A percentile compares a stretch with the other conserved stretches of the same genome.
Conservation (phyloP, 163 green algal genomes). For the Volvox carteri region DNA sequence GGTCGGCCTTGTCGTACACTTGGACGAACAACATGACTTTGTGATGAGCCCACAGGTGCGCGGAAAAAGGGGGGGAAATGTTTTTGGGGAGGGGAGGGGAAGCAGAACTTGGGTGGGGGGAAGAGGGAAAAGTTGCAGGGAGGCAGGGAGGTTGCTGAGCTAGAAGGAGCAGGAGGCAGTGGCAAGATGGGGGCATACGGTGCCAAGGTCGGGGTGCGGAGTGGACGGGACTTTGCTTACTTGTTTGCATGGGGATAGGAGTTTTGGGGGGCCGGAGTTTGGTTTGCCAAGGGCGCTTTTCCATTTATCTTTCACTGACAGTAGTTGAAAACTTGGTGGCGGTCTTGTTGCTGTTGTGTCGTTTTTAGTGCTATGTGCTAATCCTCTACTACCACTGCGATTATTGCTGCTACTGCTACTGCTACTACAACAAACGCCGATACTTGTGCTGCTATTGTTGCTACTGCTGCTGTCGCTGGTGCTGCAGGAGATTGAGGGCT, state of each 20-base stretch:
- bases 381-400: background rate
- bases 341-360: too few relatives aligned
- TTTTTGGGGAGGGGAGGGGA: background rate
- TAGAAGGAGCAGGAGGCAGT: too few relatives aligned
- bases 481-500: constrained; percentile 24
- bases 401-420: background rate
- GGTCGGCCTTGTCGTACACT: background rate
- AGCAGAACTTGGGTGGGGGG: background rate
- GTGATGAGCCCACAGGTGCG: constrained; percentile 37
- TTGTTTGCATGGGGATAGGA: too few relatives aligned
- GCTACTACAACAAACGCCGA: background rate
- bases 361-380: background rate
- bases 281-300: too few relatives aligned
- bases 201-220: too few relatives aligned
- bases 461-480: background rate
- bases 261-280: too few relatives aligned
- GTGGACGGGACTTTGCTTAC: too few relatives aligned
- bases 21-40: constrained; percentile 35
- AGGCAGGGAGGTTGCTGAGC: background rate
- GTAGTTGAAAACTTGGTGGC: too few relatives aligned
- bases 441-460: background rate
- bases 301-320: too few relatives aligned
- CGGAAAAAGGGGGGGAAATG: background rate
- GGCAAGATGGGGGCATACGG: too few relatives aligned
- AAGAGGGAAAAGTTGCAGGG: background rate